Evolutionary conservation across 1,139 yeast species (phyloP).

Genomic region (Meyerozyma elateridarum): DNA sequence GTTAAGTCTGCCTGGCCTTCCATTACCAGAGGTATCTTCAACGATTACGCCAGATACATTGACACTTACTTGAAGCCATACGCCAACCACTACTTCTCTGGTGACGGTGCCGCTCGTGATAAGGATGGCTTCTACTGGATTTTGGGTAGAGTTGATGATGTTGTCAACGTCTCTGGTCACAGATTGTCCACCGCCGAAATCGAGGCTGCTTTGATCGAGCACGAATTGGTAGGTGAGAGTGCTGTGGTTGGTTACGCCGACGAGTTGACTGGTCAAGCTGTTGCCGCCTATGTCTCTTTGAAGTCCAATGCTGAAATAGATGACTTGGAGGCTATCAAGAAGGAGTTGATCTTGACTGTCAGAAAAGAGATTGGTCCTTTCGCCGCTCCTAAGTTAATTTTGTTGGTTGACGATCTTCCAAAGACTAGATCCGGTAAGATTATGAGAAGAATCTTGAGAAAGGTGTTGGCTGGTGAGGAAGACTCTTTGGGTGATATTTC

Average conservation of each 20-base stretch:
- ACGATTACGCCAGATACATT: conserved; percentile 60
- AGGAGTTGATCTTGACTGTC: conserved; percentile 66
- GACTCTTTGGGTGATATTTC: conserved; percentile 76
- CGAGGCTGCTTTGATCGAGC: conserved; percentile 74
- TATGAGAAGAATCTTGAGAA: conserved; percentile 78
- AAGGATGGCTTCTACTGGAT: conserved; percentile 76
- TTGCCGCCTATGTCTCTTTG: conserved; percentile 73
- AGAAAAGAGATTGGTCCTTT: conserved; percentile 81
- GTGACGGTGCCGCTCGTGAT: conserved; percentile 82
- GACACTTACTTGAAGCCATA: conserved; percentile 73
- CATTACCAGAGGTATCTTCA: conserved; percentile 71
- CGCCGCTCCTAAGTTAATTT: conserved; percentile 73
- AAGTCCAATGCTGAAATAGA: conserved; percentile 41
- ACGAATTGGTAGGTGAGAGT: conserved; percentile 64
- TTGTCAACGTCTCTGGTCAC: conserved; percentile 78
- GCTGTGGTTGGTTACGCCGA: conserved; percentile 82
- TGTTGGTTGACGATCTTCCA: conserved; percentile 72
- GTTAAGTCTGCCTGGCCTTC: conserved; percentile 76
- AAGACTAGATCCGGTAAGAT: conserved; percentile 82
- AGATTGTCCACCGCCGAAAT: conserved; percentile 78
- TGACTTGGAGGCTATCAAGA: conserved; percentile 53
- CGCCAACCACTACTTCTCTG: conserved; percentile 66
- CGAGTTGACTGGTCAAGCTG: conserved; percentile 79
- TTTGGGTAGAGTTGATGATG: conserved; percentile 78
- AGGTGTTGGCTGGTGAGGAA: conserved; percentile 73